Evolutionary conservation across 495 filamentous ascomycete species (phyloP).

Genomic region (Letharia lupina): DNA sequence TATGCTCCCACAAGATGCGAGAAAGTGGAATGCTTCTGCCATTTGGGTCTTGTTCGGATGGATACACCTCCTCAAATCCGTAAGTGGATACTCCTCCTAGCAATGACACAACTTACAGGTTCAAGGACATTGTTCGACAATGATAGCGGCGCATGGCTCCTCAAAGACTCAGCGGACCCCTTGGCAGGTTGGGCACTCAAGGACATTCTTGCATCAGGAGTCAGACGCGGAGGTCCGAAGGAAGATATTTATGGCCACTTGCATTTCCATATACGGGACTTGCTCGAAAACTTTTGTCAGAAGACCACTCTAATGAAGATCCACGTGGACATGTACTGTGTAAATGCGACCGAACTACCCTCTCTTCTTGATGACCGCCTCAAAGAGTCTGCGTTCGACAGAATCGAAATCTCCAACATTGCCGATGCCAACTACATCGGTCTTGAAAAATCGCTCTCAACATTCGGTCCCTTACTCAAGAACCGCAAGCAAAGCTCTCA

Average conservation of each 20-base stretch:
- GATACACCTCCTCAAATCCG: too few relatives aligned
- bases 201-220: too few relatives aligned
- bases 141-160: too few relatives aligned
- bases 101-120: too few relatives aligned
- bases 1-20: too few relatives aligned
- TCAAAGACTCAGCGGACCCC: not conserved
- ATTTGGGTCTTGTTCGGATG: too few relatives aligned
- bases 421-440: not conserved
- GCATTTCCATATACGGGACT: not conserved
- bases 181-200: not conserved
- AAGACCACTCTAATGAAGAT: not conserved
- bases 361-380: not conserved
- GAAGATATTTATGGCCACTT: not conserved
- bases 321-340: not conserved
- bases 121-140: too few relatives aligned
- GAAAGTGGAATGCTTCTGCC: too few relatives aligned
- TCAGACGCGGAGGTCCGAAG: not conserved
- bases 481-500: not conserved
- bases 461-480: not conserved
- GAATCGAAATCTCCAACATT: not conserved
- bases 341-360: not conserved
- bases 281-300: not conserved
- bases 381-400: not conserved
- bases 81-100: too few relatives aligned
- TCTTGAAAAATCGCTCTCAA: not conserved